phyloP scores from a whole-genome alignment of 1,284 basidiomycete species.

The Tetrapyrgos nigripes region DNA sequence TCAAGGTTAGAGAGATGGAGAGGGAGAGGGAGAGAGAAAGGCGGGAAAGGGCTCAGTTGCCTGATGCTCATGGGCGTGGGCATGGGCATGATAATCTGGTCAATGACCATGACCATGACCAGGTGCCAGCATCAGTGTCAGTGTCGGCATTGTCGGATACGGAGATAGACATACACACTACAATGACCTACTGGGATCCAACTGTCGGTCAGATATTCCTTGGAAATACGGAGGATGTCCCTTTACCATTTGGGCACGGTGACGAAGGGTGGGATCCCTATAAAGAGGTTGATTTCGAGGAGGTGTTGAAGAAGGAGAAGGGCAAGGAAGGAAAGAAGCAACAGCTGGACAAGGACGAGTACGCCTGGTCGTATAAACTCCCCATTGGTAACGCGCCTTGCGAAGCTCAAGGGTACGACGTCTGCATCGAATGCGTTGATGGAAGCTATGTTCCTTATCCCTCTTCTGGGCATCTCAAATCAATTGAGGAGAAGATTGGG shows the following conservation, averaged over 20 bases:
- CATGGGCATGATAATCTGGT: no score
- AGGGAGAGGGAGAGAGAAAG: neutral
- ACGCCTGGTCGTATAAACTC: slow-evolving; percentile 67
- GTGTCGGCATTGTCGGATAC: slow-evolving; percentile 15
- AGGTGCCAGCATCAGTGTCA: neutral
- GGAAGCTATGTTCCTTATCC: slow-evolving; percentile 80
- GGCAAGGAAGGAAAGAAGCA: slow-evolving; percentile 8
- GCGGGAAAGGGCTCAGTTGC: neutral
- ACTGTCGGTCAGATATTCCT: slow-evolving; percentile 70
- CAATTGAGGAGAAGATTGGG: slow-evolving; percentile 72
- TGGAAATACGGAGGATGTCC: slow-evolving; percentile 84
- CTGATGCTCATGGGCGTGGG: neutral
- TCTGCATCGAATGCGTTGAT: slow-evolving; percentile 89
- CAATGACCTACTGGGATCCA: slow-evolving; percentile 55
- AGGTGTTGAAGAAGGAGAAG: neutral
- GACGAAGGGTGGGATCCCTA: neutral
- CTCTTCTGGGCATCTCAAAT: slow-evolving; percentile 60
- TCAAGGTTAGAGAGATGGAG: neutral
- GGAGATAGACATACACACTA: slow-evolving; percentile 30
- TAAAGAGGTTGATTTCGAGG: neutral
- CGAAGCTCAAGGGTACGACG: slow-evolving; percentile 69
- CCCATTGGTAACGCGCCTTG: slow-evolving; percentile 61
- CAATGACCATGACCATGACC: neutral
- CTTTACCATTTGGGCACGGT: slow-evolving; percentile 41
- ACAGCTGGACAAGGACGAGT: slow-evolving; percentile 64